Conservation (phyloP, 768 basidiomycete species). For the Termitomyces sp. region DNA sequence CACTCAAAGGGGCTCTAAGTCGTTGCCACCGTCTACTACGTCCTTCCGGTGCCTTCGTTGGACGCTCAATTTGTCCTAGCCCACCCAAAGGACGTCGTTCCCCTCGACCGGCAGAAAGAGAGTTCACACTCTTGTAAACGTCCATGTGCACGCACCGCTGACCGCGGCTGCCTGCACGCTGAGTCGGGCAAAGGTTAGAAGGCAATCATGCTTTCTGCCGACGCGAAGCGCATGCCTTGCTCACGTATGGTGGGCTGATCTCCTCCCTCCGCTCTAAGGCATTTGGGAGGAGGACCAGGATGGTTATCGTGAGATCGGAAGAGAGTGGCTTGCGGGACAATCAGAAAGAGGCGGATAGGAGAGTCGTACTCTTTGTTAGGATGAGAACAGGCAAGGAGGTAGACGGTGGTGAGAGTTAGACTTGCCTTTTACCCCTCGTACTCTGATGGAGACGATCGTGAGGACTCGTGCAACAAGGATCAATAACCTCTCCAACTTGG, state of each 20-base stretch:
- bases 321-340: constrained; percentile 21
- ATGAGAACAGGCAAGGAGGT: constrained; percentile 15
- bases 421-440: constrained; percentile 25
- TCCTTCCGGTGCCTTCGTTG: constrained; percentile 82
- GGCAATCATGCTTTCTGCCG: constrained; percentile 85
- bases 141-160: constrained; percentile 62
- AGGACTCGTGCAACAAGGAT: constrained; percentile 11
- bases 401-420: constrained; percentile 13
- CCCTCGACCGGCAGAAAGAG: constrained; percentile 89
- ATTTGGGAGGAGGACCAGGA: constrained; percentile 30
- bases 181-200: constrained; percentile 95
- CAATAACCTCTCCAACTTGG: not conserved
- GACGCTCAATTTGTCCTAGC: constrained; percentile 77
- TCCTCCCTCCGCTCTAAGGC: constrained; percentile 38
- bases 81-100: constrained; percentile 86
- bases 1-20: constrained; percentile 92
- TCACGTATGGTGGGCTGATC: constrained; percentile 52
- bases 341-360: constrained; percentile 11
- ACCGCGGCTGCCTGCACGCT: constrained; percentile 77
- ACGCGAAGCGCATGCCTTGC: constrained; percentile 67
- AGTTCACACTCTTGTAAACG: constrained; percentile 27
- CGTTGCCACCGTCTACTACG: constrained; percentile 69
- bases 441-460: not conserved
- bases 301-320: constrained; percentile 22
- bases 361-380: constrained; percentile 4